These are phyloP conservation scores for Citrus australasica DNA, from an alignment of 345 rosid genomes.

Conservation along the genomic window DNA sequence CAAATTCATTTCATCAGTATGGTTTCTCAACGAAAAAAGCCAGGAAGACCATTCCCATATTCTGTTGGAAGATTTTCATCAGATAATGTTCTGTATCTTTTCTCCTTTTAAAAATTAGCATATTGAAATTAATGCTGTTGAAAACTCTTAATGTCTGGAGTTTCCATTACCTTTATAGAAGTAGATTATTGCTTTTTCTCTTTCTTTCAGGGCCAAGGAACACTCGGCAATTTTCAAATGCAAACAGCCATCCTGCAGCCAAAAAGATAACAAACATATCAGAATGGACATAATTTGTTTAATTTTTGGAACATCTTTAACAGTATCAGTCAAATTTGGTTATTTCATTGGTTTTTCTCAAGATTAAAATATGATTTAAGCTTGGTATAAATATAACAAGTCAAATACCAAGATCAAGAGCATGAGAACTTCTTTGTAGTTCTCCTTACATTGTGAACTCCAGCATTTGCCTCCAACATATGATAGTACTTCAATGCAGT, in stretches of 20 bases:
- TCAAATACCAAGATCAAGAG: neutral
- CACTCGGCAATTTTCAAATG: slow-evolving; percentile 67
- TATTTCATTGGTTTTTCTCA: neutral
- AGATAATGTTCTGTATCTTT: neutral
- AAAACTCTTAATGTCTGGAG: neutral
- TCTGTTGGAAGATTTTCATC: neutral
- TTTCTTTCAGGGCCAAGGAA: slow-evolving; percentile 51
- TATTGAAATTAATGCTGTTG: neutral
- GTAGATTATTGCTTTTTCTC: slow-evolving; percentile 56
- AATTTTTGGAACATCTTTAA: neutral
- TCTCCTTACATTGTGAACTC: neutral
- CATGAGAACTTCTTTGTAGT: neutral
- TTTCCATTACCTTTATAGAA: slow-evolving; percentile 56
- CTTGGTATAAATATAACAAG: neutral
- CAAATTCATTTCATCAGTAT: neutral
- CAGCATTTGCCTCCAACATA: neutral
- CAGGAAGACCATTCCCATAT: neutral
- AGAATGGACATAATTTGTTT: neutral
- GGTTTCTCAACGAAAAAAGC: neutral
- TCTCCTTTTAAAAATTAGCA: neutral
- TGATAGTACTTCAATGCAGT: neutral
- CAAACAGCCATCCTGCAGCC: slow-evolving; percentile 36
- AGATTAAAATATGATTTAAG: too few relatives aligned
- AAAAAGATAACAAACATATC: neutral
- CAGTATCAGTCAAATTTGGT: neutral